Percentiles rank a stretch among this genome's conserved stretches.
phyloP scores from a whole-genome alignment of 495 filamentous ascomycete species.

The Aspergillus nanangensis region DNA sequence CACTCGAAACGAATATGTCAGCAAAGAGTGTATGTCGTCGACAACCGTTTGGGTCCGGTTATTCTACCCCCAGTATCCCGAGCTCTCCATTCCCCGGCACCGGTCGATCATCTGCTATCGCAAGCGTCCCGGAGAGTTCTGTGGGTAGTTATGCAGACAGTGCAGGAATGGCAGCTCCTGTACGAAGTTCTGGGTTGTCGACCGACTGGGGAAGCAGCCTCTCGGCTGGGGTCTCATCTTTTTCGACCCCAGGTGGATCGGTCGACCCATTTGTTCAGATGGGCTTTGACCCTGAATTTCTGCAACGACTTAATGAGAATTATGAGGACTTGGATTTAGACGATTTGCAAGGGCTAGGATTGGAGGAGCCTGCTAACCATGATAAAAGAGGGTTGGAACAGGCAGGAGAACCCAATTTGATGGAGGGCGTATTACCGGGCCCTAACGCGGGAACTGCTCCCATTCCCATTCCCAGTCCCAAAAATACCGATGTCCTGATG shows the following conservation, averaged over 20 bases:
- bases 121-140: slow-evolving; percentile 34
- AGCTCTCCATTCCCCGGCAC: slow-evolving; percentile 32
- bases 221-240: slow-evolving; percentile 26
- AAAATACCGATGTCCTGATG: slow-evolving; percentile 11
- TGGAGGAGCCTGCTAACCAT: slow-evolving; percentile 3
- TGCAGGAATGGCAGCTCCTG: slow-evolving; percentile 27
- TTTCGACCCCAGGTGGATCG: slow-evolving; percentile 26
- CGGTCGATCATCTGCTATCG: slow-evolving; percentile 31
- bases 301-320: slow-evolving; percentile 34
- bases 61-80: slow-evolving; percentile 30
- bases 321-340: slow-evolving; percentile 29
- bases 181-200: slow-evolving; percentile 24
- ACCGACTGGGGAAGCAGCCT: slow-evolving; percentile 38
- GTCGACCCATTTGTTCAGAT: slow-evolving; percentile 38
- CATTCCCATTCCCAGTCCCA: slow-evolving; percentile 13
- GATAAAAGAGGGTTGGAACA: slow-evolving; percentile 7
- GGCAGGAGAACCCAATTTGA: slow-evolving; percentile 12
- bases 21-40: slow-evolving; percentile 21
- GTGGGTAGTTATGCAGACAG: slow-evolving; percentile 38
- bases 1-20: slow-evolving; percentile 27
- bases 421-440: not conserved
- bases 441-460: slow-evolving; percentile 5
- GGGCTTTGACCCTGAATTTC: slow-evolving; percentile 40
- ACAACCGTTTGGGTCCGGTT: slow-evolving; percentile 22
- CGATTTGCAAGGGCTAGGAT: slow-evolving; percentile 14